These are phyloP conservation scores for Gryganskiella cystojenkinii DNA, from an alignment of 192 early-diverging fungal species.

Conservation along the genomic window DNA sequence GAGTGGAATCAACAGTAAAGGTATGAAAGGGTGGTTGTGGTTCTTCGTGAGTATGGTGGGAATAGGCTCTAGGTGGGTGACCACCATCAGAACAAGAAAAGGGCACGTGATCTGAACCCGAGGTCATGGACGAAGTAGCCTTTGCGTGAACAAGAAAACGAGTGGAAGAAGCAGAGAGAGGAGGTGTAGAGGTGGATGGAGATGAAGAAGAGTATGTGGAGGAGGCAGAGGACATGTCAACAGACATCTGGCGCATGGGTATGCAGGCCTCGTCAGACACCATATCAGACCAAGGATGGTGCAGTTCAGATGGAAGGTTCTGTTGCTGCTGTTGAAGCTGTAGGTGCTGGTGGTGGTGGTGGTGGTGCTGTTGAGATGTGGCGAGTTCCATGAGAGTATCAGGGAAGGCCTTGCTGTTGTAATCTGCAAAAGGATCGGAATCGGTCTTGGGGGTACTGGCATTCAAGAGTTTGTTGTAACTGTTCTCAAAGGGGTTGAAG, in stretches of 20 bases:
- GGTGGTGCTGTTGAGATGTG: background rate
- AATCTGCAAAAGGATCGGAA: constrained; percentile 2
- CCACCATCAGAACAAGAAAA: too few species aligned
- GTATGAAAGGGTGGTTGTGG: too few species aligned
- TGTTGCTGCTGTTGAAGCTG: background rate
- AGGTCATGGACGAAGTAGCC: too few species aligned
- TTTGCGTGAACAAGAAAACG: too few species aligned
- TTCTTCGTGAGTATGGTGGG: constrained; percentile 32
- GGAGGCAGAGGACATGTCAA: constrained; percentile 8
- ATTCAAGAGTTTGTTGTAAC: constrained; percentile 27
- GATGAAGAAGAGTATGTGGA: constrained; percentile 8
- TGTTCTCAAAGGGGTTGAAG: constrained; percentile 25
- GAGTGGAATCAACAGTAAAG: constrained; percentile 19
- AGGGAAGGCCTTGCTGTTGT: background rate
- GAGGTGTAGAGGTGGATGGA: background rate
- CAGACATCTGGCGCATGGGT: constrained; percentile 18
- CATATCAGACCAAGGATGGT: constrained; percentile 42
- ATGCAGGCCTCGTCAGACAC: constrained; percentile 32
- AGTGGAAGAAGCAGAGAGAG: background rate
- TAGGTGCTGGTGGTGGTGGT: background rate
- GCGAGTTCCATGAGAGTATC: background rate
- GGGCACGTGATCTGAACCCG: too few species aligned
- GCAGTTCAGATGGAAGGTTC: background rate
- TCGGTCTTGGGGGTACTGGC: constrained; percentile 15
- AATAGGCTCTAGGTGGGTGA: constrained; percentile 2